These are phyloP conservation scores for Alternaria arborescens DNA, from an alignment of 2,329 filamentous ascomycete species.

Conservation along the genomic window DNA sequence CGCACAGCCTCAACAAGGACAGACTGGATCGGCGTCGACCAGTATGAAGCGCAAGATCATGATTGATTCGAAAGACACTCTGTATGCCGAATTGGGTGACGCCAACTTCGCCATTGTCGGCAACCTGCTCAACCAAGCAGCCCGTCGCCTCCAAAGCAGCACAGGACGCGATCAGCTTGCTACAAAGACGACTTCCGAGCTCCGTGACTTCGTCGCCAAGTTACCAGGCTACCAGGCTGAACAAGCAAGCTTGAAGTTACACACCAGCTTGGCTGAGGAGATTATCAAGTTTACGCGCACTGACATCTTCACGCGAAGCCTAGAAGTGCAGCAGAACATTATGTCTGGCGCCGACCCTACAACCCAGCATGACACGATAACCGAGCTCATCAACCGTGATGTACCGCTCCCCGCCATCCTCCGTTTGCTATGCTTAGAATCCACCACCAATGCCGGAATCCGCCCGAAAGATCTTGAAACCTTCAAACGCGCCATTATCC, in stretches of 20 bases:
- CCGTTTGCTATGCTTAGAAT: conserved; percentile 88
- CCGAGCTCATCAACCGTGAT: conserved; percentile 91
- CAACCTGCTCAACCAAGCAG: conserved; percentile 86
- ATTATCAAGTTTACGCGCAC: conserved; percentile 92
- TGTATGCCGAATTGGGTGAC: conserved; percentile 88
- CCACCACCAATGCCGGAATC: conserved; percentile 86
- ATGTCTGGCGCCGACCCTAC: conserved; percentile 89
- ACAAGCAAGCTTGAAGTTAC: conserved; percentile 88
- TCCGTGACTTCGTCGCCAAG: conserved; percentile 94
- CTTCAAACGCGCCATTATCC: conserved; percentile 86
- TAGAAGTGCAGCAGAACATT: conserved; percentile 96
- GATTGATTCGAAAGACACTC: conserved; percentile 86
- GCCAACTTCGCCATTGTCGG: conserved; percentile 96
- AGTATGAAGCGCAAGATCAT: conserved; percentile 86
- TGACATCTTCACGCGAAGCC: conserved; percentile 84
- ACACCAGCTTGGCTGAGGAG: conserved; percentile 91
- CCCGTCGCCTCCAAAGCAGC: conserved; percentile 82
- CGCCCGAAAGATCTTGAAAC: conserved; percentile 87
- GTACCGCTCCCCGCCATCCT: conserved; percentile 82
- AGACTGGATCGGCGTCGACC: conserved; percentile 56
- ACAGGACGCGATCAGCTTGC: conserved; percentile 84
- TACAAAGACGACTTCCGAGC: conserved; percentile 86
- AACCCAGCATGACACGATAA: conserved; percentile 87
- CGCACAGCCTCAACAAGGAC: conserved; percentile 66
- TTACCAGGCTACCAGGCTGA: conserved; percentile 92